These are phyloP conservation scores for Trichoderma semiorbis DNA, from an alignment of 2,329 filamentous ascomycete species.

Conservation along the genomic window DNA sequence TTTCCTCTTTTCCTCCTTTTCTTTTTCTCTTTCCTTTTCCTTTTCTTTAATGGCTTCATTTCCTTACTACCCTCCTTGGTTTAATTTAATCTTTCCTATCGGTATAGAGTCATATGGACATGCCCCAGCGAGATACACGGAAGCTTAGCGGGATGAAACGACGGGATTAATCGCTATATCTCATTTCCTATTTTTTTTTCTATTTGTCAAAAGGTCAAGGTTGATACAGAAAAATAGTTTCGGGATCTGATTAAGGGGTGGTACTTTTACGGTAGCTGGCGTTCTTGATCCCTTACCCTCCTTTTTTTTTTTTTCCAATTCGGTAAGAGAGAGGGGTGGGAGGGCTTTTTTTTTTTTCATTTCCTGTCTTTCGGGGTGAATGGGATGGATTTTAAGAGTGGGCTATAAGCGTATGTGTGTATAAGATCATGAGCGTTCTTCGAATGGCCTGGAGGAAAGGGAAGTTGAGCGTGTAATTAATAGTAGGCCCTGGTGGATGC, in stretches of 20 bases:
- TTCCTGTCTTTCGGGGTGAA: background rate
- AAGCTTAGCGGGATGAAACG: background rate
- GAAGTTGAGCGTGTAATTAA: background rate
- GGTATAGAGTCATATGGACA: constrained; percentile 4
- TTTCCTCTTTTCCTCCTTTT: background rate
- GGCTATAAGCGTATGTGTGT: background rate
- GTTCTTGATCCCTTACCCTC: background rate
- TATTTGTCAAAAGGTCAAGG: constrained; percentile 10
- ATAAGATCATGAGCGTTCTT: background rate
- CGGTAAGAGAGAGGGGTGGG: background rate
- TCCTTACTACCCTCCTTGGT: background rate
- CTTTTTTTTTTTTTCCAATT: background rate
- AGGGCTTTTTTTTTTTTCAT: background rate
- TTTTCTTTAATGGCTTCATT: background rate
- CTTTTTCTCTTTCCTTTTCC: background rate
- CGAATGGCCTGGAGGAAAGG: background rate
- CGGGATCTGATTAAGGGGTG: background rate
- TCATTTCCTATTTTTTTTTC: background rate
- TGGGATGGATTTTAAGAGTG: background rate
- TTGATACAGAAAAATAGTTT: constrained; percentile 17
- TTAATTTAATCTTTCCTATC: constrained; percentile 6
- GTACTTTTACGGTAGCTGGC: background rate
- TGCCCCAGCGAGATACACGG: background rate
- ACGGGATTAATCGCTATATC: background rate
- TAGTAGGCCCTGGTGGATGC: background rate